Percentiles rank a stretch among this genome's conserved stretches.
Evolutionary conservation across 106 monocot genomes (phyloP).

Genomic region (Amphibolis antarctica): DNA sequence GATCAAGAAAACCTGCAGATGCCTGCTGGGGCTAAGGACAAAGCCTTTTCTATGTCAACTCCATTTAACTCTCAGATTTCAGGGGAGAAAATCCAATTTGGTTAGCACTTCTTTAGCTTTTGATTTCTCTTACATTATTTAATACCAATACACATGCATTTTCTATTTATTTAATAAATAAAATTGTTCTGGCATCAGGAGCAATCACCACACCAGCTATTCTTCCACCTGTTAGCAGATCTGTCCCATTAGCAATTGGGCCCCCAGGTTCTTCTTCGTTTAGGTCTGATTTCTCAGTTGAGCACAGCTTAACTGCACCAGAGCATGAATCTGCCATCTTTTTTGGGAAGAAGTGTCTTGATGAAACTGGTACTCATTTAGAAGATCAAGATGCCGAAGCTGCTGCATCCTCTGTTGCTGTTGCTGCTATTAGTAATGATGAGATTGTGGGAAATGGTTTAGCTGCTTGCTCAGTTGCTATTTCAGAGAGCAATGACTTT

Average conservation of each 20-base stretch:
- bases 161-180: background rate
- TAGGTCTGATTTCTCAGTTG: constrained; percentile 26
- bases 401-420: constrained; percentile 93
- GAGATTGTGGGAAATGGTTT: constrained; percentile 35
- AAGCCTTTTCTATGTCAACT: constrained; percentile 31
- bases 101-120: constrained; percentile 23
- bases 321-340: constrained; percentile 21
- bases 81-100: constrained; percentile 95
- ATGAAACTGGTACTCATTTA: constrained; percentile 34
- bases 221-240: constrained; percentile 40
- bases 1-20: constrained; percentile 27
- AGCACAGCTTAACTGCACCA: constrained; percentile 10
- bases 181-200: too few relatives aligned
- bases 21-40: constrained; percentile 21
- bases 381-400: constrained; percentile 67
- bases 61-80: constrained; percentile 56
- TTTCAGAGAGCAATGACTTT: constrained; percentile 26
- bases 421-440: constrained; percentile 84
- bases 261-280: constrained; percentile 30
- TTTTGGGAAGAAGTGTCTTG: constrained; percentile 34
- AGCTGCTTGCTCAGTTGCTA: constrained; percentile 11
- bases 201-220: constrained; percentile 53
- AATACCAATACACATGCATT: background rate
- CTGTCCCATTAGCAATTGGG: constrained; percentile 33
- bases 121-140: background rate